Conservation (phyloP, 768 basidiomycete species). For the Collybiopsis luxurians region DNA sequence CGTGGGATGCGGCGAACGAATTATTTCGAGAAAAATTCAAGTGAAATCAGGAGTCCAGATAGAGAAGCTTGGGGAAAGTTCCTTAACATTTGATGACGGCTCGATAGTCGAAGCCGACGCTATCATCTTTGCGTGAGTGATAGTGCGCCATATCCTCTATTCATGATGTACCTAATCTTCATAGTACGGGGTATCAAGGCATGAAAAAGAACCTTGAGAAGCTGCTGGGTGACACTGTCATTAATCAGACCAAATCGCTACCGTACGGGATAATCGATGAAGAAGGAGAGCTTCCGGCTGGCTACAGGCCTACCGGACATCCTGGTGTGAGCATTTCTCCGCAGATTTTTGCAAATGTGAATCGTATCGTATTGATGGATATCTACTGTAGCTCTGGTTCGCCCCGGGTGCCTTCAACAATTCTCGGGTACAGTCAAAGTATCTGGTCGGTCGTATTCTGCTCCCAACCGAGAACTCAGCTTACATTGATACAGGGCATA, state of each 20-base stretch:
- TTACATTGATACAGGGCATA: constrained; percentile 17
- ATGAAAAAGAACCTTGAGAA: constrained; percentile 17
- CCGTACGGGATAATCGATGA: constrained; percentile 26
- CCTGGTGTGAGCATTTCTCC: constrained; percentile 21
- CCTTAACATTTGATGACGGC: constrained; percentile 35
- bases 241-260: constrained; percentile 12
- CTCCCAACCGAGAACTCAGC: background rate
- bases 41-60: constrained; percentile 53
- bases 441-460: constrained; percentile 19
- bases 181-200: constrained; percentile 24
- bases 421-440: constrained; percentile 23
- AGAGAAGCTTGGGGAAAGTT: constrained; percentile 28
- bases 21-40: constrained; percentile 53
- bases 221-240: constrained; percentile 23
- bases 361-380: background rate
- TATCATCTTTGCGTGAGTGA: constrained; percentile 40
- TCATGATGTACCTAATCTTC: background rate
- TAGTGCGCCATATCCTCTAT: background rate
- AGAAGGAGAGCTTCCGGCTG: constrained; percentile 26
- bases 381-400: constrained; percentile 23
- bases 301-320: constrained; percentile 27
- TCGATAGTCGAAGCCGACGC: constrained; percentile 36
- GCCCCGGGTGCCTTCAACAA: constrained; percentile 22
- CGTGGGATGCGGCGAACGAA: constrained; percentile 47
- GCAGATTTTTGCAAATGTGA: too few species aligned